A percentile compares a stretch with the other conserved stretches of the same genome.
Evolutionary conservation across 352 stramenopile species (phyloP).

Genomic region (Phytophthora sansomeana): DNA sequence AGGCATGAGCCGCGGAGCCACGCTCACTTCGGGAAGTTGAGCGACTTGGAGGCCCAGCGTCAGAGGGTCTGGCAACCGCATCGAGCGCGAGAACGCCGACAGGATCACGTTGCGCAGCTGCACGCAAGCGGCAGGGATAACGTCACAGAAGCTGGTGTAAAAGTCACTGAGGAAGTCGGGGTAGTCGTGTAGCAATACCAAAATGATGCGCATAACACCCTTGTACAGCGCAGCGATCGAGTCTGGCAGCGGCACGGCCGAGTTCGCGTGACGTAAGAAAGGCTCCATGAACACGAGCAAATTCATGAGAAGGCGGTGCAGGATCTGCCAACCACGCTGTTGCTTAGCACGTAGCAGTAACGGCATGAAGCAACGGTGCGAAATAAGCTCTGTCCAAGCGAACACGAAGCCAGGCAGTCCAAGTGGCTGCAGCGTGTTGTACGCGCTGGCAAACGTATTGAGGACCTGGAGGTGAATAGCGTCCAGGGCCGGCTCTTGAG

Average conservation of each 20-base stretch:
- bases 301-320: conserved; percentile 98
- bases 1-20: conserved; percentile 94
- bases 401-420: conserved; percentile 98
- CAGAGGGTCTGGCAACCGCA: conserved; percentile 98
- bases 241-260: conserved; percentile 79
- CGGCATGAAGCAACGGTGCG: conserved; percentile 98
- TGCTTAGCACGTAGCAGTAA: conserved; percentile 94
- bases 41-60: conserved; percentile 98
- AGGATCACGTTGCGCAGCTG: conserved; percentile 99
- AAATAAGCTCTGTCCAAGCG: conserved; percentile 99
- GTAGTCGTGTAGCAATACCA: conserved; percentile 99
- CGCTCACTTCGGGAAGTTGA: conserved; percentile 95
- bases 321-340: conserved; percentile 97
- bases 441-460: conserved; percentile 97
- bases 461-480: conserved; percentile 95
- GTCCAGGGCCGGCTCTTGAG: conserved; percentile 94
- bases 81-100: conserved; percentile 97
- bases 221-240: conserved; percentile 97
- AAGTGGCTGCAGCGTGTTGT: conserved; percentile 97
- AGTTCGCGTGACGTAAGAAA: conserved; percentile 92
- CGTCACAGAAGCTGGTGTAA: conserved; percentile 98
- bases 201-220: conserved; percentile 96
- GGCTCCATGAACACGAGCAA: conserved; percentile 98
- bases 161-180: conserved; percentile 98
- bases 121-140: conserved; percentile 97